phyloP scores from a whole-genome alignment of 2,329 filamentous ascomycete species.

The Aureobasidium namibiae region DNA sequence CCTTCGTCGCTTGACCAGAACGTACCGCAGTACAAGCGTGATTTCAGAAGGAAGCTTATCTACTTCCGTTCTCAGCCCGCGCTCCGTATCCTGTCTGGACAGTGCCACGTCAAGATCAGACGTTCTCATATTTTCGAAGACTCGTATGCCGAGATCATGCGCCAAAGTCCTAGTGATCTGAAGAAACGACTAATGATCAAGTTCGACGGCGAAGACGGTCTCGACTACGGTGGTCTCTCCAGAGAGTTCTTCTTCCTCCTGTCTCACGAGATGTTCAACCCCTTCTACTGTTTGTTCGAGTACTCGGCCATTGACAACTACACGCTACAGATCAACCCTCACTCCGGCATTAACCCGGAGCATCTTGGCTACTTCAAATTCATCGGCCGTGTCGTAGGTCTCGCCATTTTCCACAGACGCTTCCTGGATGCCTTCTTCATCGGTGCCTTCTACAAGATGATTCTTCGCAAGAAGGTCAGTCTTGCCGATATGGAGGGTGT shows the following conservation, averaged over 20 bases:
- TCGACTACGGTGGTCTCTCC: constrained; percentile 96
- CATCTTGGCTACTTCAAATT: constrained; percentile 99
- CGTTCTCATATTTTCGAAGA: constrained; percentile 98
- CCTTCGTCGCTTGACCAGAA: constrained; percentile 96
- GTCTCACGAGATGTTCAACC: constrained; percentile 99
- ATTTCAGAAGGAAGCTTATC: constrained; percentile 95
- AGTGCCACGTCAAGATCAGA: constrained; percentile 96
- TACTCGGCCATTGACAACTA: constrained; percentile 99
- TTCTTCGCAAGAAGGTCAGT: constrained; percentile 83
- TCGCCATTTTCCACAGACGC: constrained; percentile 95
- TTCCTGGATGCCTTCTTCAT: constrained; percentile 99
- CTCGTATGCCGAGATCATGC: constrained; percentile 96
- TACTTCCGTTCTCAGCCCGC: constrained; percentile 98
- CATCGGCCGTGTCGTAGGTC: constrained; percentile 90
- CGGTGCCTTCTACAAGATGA: constrained; percentile 98
- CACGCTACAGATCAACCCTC: constrained; percentile 97
- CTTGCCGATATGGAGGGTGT: constrained; percentile 98
- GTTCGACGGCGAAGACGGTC: constrained; percentile 94
- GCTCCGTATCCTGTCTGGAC: constrained; percentile 86
- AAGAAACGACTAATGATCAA: constrained; percentile 99
- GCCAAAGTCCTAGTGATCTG: constrained; percentile 86
- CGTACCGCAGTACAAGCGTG: constrained; percentile 98
- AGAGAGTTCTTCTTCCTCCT: constrained; percentile 99
- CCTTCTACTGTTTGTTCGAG: constrained; percentile 98
- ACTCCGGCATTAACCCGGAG: constrained; percentile 98